Conservation (phyloP, 768 basidiomycete genomes). For the Pilatotrama ljubarskyi region DNA sequence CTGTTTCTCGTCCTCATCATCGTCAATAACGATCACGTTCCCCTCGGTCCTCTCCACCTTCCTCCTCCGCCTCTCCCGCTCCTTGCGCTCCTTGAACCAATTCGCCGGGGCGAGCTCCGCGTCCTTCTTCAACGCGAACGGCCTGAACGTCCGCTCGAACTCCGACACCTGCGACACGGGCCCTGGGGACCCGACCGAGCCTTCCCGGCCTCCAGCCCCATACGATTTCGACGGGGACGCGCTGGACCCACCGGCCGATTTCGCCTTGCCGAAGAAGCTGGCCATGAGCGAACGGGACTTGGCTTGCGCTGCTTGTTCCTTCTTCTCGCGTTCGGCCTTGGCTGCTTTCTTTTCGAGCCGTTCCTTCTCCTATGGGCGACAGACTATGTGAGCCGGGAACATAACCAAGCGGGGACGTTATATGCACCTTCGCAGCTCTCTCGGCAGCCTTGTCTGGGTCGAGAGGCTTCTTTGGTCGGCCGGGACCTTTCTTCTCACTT, state of each 20-base stretch:
- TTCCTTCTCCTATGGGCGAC: constrained; percentile 58
- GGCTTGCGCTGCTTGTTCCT: constrained; percentile 64
- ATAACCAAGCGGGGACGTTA: not conserved
- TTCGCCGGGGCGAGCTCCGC: constrained; percentile 71
- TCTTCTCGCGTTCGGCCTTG: constrained; percentile 71
- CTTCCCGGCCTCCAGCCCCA: constrained; percentile 18
- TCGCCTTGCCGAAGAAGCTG: constrained; percentile 74
- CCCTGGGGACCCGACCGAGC: constrained; percentile 26
- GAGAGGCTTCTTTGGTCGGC: constrained; percentile 49
- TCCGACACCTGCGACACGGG: constrained; percentile 52
- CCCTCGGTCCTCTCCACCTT: constrained; percentile 29
- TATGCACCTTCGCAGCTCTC: constrained; percentile 54
- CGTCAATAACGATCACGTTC: constrained; percentile 64
- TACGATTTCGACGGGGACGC: constrained; percentile 27
- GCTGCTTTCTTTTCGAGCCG: constrained; percentile 65
- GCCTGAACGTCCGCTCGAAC: constrained; percentile 74
- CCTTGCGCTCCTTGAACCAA: constrained; percentile 51
- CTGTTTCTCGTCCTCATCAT: constrained; percentile 43
- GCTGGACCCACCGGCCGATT: constrained; percentile 29
- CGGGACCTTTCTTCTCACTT: constrained; percentile 27
- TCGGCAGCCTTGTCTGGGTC: constrained; percentile 63
- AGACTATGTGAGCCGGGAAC: not conserved
- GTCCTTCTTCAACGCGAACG: constrained; percentile 78
- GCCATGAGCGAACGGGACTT: constrained; percentile 77
- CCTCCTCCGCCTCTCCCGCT: constrained; percentile 21